phyloP scores from a whole-genome alignment of 1,139 yeast genomes.

The Debaryomyces udenii region DNA sequence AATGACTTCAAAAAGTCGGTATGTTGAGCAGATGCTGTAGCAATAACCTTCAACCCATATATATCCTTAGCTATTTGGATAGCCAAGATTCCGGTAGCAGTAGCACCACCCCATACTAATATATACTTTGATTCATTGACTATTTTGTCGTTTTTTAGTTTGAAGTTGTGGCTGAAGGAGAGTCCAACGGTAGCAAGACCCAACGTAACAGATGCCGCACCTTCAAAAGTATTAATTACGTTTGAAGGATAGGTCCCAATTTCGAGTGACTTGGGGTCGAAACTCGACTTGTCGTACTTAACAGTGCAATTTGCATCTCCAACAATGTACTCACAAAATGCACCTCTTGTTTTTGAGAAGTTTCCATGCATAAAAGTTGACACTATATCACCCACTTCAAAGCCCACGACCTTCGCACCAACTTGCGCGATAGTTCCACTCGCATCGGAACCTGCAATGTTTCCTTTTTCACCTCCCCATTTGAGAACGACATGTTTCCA shows the following conservation, averaged over 20 bases:
- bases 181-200: constrained; percentile 51
- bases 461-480: constrained; percentile 35
- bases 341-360: constrained; percentile 46
- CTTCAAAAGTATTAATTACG: constrained; percentile 53
- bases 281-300: constrained; percentile 24
- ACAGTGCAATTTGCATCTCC: constrained; percentile 40
- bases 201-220: constrained; percentile 61
- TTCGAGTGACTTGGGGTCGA: constrained; percentile 17
- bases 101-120: constrained; percentile 66
- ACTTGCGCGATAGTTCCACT: constrained; percentile 60
- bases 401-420: constrained; percentile 56
- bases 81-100: constrained; percentile 58
- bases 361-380: constrained; percentile 32
- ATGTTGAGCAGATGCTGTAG: constrained; percentile 56
- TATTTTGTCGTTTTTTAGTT: constrained; percentile 23
- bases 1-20: constrained; percentile 41
- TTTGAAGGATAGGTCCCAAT: constrained; percentile 32
- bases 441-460: constrained; percentile 58
- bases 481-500: constrained; percentile 57
- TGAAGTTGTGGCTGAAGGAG: constrained; percentile 28
- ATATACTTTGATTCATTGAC: constrained; percentile 29
- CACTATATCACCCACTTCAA: constrained; percentile 53
- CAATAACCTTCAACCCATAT: constrained; percentile 55
- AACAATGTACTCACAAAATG: constrained; percentile 59
- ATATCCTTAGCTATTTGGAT: constrained; percentile 56